Evolutionary conservation across 192 early-diverging fungal genomes (phyloP).

Genomic region (Phycomyces nitens): DNA sequence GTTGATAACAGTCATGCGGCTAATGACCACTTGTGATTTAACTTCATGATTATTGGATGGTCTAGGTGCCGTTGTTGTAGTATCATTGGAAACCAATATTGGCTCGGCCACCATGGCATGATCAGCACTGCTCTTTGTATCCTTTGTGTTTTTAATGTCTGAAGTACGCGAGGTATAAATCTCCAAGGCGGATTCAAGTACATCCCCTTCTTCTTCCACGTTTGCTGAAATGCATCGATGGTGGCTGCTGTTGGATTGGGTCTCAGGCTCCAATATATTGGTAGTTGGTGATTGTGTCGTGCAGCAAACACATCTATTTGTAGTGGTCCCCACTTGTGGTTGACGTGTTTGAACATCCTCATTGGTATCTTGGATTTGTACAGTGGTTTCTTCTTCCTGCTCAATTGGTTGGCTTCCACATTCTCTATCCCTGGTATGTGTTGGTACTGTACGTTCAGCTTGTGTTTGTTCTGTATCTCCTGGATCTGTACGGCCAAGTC

Average conservation of each 20-base stretch:
- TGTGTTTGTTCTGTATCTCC: conserved; percentile 4
- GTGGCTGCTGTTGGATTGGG: conserved; percentile 8
- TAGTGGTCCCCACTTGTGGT: no score
- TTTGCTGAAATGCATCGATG: conserved; percentile 17
- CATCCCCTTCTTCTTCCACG: conserved; percentile 16
- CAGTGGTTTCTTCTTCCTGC: neutral
- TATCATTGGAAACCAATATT: conserved; percentile 16
- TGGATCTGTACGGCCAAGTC: conserved; percentile 18
- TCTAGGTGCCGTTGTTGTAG: no score
- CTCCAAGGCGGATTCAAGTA: conserved; percentile 22
- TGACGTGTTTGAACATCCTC: conserved; percentile 2
- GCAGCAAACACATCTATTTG: conserved; percentile 18
- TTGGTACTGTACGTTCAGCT: no score
- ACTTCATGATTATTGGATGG: no score
- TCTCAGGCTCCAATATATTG: conserved; percentile 1
- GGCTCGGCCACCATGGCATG: no score
- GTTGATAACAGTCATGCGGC: no score
- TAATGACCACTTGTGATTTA: no score
- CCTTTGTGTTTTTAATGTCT: conserved; percentile 3
- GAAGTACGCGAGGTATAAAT: conserved; percentile 13
- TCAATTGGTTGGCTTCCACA: conserved; percentile 2
- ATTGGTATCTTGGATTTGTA: neutral
- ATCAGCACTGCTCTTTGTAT: conserved; percentile 8
- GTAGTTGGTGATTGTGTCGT: neutral
- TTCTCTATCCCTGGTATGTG: conserved; percentile 18